phyloP scores from a whole-genome alignment of 2,329 filamentous ascomycete species.

The Aspergillus sp. region DNA sequence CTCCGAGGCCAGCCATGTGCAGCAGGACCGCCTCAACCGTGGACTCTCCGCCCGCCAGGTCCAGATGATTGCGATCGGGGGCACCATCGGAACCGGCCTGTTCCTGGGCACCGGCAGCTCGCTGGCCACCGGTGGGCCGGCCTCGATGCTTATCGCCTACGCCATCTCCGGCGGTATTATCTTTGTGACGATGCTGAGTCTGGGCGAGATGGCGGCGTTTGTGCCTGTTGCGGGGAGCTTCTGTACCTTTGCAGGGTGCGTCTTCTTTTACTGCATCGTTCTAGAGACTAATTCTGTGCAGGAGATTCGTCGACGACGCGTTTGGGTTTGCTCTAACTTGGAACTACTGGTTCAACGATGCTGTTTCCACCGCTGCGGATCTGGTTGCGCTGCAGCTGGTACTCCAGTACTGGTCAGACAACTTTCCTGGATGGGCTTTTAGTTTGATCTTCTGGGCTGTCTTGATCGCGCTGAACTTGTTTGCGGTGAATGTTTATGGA shows the following conservation, averaged over 20 bases:
- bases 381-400: conserved; percentile 60
- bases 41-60: conserved; percentile 63
- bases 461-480: conserved; percentile 53
- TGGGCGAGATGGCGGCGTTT: conserved; percentile 63
- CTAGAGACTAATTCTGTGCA: conserved; percentile 13
- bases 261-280: conserved; percentile 1
- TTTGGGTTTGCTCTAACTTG: conserved; percentile 47
- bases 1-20: background rate
- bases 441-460: conserved; percentile 62
- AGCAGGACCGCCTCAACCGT: conserved; percentile 51
- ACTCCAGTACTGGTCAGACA: conserved; percentile 61
- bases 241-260: conserved; percentile 55
- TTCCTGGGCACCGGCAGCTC: conserved; percentile 64
- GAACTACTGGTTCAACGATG: conserved; percentile 65
- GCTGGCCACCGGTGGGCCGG: conserved; percentile 60
- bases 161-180: conserved; percentile 59
- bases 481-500: conserved; percentile 56
- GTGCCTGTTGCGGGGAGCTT: conserved; percentile 56
- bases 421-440: conserved; percentile 63
- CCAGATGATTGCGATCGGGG: conserved; percentile 63
- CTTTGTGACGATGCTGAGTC: conserved; percentile 58
- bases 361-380: conserved; percentile 60
- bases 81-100: conserved; percentile 54
- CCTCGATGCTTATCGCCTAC: conserved; percentile 59
- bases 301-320: conserved; percentile 46